A percentile compares a stretch with the other conserved stretches of the same genome.
Evolutionary conservation across 2,329 filamentous ascomycete genomes (phyloP).

Genomic region (Fusarium brachygibbosum): DNA sequence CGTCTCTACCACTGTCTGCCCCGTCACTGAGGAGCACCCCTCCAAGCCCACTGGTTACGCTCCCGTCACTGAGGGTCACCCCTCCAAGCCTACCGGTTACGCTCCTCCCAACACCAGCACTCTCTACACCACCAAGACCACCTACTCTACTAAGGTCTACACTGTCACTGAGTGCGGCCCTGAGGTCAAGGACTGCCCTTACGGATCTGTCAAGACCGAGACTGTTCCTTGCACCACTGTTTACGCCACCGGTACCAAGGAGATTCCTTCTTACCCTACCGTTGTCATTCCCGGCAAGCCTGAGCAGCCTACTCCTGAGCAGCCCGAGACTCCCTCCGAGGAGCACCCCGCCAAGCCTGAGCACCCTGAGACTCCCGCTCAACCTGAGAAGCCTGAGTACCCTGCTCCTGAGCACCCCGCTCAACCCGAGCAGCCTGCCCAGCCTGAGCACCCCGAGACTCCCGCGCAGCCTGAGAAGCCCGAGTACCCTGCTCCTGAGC

Average conservation of each 20-base stretch:
- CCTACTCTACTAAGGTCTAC: slow-evolving; percentile 52
- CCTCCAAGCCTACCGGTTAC: slow-evolving; percentile 33
- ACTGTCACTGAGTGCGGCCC: slow-evolving; percentile 53
- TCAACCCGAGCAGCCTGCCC: slow-evolving; percentile 11
- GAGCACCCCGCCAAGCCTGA: slow-evolving; percentile 23
- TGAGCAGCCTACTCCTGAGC: slow-evolving; percentile 11
- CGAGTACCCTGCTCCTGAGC: slow-evolving; percentile 19
- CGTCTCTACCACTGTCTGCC: slow-evolving; percentile 42
- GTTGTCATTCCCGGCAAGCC: slow-evolving; percentile 31
- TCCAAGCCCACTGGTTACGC: slow-evolving; percentile 35
- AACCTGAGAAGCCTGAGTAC: slow-evolving; percentile 24
- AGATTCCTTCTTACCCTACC: slow-evolving; percentile 41
- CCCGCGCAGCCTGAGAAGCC: slow-evolving; percentile 4
- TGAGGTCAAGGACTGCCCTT: slow-evolving; percentile 50
- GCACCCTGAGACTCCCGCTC: slow-evolving; percentile 3
- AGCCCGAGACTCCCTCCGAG: slow-evolving; percentile 8
- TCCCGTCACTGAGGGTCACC: slow-evolving; percentile 30
- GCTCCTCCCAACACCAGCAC: slow-evolving; percentile 41
- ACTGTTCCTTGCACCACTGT: slow-evolving; percentile 28
- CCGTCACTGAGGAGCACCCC: slow-evolving; percentile 35
- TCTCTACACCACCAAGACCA: slow-evolving; percentile 51
- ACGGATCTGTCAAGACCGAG: slow-evolving; percentile 50
- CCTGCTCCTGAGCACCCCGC: slow-evolving; percentile 7
- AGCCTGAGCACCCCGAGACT: slow-evolving; percentile 10
- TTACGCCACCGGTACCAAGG: slow-evolving; percentile 32